A percentile compares a stretch with the other conserved stretches of the same genome.
Evolutionary conservation across 805 yeast species (phyloP).

Genomic region (Hanseniaspora taiwanica): DNA sequence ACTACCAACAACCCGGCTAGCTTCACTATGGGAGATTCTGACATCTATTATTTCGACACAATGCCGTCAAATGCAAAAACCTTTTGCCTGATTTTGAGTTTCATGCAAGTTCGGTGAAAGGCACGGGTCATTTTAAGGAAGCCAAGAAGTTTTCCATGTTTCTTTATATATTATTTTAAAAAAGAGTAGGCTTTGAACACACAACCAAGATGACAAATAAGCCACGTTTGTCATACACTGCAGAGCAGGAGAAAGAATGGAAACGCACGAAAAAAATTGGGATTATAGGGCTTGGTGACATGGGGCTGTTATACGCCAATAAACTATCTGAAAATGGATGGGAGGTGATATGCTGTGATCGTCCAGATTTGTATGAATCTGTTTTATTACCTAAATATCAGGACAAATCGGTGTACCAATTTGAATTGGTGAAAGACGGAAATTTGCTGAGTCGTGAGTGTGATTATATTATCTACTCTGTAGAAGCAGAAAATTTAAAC

Average conservation of each 20-base stretch:
- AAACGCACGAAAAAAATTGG: conserved; percentile 51
- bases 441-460: conserved; percentile 68
- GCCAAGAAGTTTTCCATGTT: too few species aligned
- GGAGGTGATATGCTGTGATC: conserved; percentile 80
- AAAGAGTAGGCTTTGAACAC: too few species aligned
- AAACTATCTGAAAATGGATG: conserved; percentile 73
- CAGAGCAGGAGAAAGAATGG: conserved; percentile 20
- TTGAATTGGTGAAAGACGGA: conserved; percentile 62
- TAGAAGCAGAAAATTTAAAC: conserved; percentile 78
- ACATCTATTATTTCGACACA: too few species aligned
- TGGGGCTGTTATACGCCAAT: conserved; percentile 84
- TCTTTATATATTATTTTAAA: too few species aligned
- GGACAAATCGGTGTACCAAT: conserved; percentile 21
- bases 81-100: too few species aligned
- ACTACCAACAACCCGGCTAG: too few species aligned
- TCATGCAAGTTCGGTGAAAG: too few species aligned
- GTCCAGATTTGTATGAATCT: conserved; percentile 44
- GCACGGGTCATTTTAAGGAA: too few species aligned
- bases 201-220: background rate
- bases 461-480: conserved; percentile 80
- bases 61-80: too few species aligned
- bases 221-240: background rate
- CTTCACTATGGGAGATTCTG: too few species aligned
- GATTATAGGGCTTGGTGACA: conserved; percentile 91
- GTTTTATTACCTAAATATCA: conserved; percentile 21